Conservation (phyloP, 106 monocot genomes). For the Narthecium ossifragum region DNA sequence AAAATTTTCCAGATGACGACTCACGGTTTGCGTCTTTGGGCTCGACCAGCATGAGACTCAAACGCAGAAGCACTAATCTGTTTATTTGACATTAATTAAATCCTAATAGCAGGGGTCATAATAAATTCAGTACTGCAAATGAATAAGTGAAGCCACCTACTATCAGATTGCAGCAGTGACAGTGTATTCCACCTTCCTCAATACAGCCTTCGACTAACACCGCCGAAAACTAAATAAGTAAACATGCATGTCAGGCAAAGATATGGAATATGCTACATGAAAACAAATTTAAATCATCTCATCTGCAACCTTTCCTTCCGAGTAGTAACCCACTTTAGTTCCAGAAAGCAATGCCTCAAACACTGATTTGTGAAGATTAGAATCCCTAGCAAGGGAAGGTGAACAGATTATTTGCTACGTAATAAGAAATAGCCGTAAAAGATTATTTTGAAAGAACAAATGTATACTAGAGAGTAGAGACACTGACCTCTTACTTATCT, state of each 20-base stretch:
- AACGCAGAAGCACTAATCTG: slow-evolving; percentile 42
- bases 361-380: slow-evolving; percentile 35
- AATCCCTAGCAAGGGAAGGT: slow-evolving; percentile 22
- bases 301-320: slow-evolving; percentile 24
- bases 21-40: slow-evolving; percentile 37
- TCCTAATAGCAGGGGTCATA: too few species aligned
- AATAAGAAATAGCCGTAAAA: too few species aligned
- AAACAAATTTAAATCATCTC: background rate
- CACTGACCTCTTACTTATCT: too few species aligned
- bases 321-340: slow-evolving; percentile 33
- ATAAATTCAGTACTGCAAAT: too few species aligned
- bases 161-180: slow-evolving; percentile 25
- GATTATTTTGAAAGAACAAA: too few species aligned
- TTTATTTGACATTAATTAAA: slow-evolving; percentile 3
- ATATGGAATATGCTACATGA: too few species aligned
- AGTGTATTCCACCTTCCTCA: slow-evolving; percentile 32
- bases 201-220: slow-evolving; percentile 33
- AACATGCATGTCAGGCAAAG: too few species aligned
- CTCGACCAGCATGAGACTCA: slow-evolving; percentile 47
- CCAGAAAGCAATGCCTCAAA: slow-evolving; percentile 29
- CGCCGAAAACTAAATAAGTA: too few species aligned
- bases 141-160: slow-evolving; percentile 8
- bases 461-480: too few species aligned
- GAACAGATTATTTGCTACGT: too few species aligned
- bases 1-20: background rate